These are phyloP conservation scores for Sindora glabra DNA, from an alignment of 306 rosid species.

Conservation along the genomic window DNA sequence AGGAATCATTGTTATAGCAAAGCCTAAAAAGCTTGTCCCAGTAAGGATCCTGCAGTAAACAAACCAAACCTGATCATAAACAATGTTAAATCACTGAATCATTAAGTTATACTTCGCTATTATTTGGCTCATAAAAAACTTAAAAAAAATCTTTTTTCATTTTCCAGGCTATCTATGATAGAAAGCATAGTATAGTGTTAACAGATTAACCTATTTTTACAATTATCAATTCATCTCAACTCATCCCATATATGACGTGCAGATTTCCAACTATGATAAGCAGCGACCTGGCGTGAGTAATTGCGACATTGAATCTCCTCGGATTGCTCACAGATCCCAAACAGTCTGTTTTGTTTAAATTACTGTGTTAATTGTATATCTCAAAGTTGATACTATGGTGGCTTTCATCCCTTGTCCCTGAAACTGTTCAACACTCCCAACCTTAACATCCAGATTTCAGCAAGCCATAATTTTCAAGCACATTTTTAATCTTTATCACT, in stretches of 20 bases:
- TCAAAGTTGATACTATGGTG: slow-evolving; percentile 48
- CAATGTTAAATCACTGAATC: too few relatives aligned
- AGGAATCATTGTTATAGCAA: too few relatives aligned
- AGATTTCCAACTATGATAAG: slow-evolving; percentile 51
- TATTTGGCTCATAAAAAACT: too few relatives aligned
- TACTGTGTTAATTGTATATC: slow-evolving; percentile 49
- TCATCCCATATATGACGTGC: slow-evolving; percentile 42
- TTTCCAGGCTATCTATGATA: too few relatives aligned
- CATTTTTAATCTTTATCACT: slow-evolving; percentile 37
- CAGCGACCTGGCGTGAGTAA: slow-evolving; percentile 51
- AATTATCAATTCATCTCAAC: too few relatives aligned
- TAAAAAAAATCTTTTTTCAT: too few relatives aligned
- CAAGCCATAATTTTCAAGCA: slow-evolving; percentile 31
- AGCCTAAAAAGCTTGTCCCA: too few relatives aligned
- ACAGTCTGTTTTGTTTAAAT: slow-evolving; percentile 39
- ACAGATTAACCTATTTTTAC: too few relatives aligned
- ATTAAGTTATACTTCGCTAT: too few relatives aligned
- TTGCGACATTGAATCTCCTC: slow-evolving; percentile 54
- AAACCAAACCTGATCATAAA: too few relatives aligned
- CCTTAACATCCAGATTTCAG: slow-evolving; percentile 33
- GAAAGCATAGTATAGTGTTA: too few relatives aligned
- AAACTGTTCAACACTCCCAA: slow-evolving; percentile 64
- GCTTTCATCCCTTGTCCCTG: slow-evolving; percentile 57
- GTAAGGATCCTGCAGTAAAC: too few relatives aligned
- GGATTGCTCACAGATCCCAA: slow-evolving; percentile 59